These are phyloP conservation scores for Magnusiomyces fungicola DNA, from an alignment of 1,139 yeast species.

Conservation along the genomic window DNA sequence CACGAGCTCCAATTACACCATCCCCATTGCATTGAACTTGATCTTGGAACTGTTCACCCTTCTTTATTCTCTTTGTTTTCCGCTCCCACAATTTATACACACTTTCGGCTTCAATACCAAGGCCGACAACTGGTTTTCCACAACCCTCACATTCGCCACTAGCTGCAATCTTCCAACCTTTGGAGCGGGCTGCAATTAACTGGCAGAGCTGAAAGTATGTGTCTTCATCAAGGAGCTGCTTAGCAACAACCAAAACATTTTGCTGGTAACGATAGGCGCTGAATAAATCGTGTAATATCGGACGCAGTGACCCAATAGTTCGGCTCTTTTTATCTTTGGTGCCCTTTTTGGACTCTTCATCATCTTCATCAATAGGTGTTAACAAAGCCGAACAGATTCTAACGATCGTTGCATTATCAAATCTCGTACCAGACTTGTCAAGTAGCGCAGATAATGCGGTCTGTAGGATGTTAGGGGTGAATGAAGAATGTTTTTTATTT, in stretches of 20 bases:
- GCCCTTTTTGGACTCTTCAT: not conserved
- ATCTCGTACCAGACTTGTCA: constrained; percentile 19
- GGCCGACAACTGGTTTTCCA: constrained; percentile 59
- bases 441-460: constrained; percentile 23
- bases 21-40: not conserved
- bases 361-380: constrained; percentile 17
- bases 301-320: constrained; percentile 40
- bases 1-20: not conserved
- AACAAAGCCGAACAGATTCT: constrained; percentile 25
- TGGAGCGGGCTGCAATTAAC: constrained; percentile 36
- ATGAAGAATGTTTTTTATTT: constrained; percentile 10
- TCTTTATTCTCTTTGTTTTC: constrained; percentile 10
- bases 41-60: not conserved
- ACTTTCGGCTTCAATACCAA: constrained; percentile 39
- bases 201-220: constrained; percentile 41
- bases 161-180: constrained; percentile 54
- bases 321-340: constrained; percentile 9
- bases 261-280: constrained; percentile 59
- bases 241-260: constrained; percentile 47
- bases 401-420: constrained; percentile 24
- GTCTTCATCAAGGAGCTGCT: constrained; percentile 48
- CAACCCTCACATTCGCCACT: constrained; percentile 56
- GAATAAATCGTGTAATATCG: constrained; percentile 55
- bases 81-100: constrained; percentile 31
- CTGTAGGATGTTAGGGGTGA: constrained; percentile 20